phyloP scores from a whole-genome alignment of 768 basidiomycete genomes.

The Mycena venus region DNA sequence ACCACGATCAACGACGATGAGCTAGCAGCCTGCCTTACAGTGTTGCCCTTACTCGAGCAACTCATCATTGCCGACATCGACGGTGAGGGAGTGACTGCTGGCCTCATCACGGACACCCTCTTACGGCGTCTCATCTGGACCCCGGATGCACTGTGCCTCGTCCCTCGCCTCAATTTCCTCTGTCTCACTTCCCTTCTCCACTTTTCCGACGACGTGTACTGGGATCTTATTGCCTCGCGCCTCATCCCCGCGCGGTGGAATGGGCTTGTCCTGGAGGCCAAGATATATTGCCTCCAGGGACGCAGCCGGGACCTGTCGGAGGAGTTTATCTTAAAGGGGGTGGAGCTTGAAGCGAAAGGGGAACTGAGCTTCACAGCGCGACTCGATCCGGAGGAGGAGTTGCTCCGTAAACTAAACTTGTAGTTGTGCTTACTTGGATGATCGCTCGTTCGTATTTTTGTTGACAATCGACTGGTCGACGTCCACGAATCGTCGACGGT shows the following conservation, averaged over 20 bases:
- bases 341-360: neutral
- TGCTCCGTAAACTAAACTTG: neutral
- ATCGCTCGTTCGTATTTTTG: too few species aligned
- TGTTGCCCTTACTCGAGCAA: neutral
- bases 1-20: neutral
- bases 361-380: neutral
- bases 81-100: neutral
- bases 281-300: constrained; percentile 4
- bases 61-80: constrained; percentile 4
- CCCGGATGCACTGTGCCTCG: neutral
- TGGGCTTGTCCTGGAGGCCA: neutral
- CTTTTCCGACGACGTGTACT: constrained; percentile 7
- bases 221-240: neutral
- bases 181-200: neutral
- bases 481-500: too few species aligned
- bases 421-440: neutral
- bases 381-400: neutral
- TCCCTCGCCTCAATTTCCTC: constrained; percentile 8
- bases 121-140: neutral
- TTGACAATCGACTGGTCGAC: too few species aligned
- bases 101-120: constrained; percentile 2
- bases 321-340: neutral
- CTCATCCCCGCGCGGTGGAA: neutral
- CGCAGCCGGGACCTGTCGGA: neutral
- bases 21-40: neutral